These are phyloP conservation scores for Mucor saturninus DNA, from an alignment of 371 early-diverging fungal species.

Conservation along the genomic window DNA sequence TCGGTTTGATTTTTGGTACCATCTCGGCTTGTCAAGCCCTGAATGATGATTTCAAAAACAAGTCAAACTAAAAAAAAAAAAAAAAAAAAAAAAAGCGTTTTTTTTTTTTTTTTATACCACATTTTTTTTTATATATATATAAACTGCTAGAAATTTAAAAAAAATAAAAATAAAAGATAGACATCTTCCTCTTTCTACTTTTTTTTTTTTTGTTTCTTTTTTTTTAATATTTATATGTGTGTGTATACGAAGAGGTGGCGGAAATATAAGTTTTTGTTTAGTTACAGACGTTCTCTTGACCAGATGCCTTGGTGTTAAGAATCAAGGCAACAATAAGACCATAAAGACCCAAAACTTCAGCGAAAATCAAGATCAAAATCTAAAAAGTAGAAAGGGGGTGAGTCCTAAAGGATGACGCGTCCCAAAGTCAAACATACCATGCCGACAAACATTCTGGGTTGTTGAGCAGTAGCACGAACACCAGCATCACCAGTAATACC, in stretches of 20 bases:
- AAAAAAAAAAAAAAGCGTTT: background rate
- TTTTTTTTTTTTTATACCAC: background rate
- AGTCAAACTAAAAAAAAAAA: background rate
- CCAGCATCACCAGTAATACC: conserved; percentile 97
- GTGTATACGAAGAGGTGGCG: background rate
- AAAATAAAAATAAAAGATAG: background rate
- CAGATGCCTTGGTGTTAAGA: conserved; percentile 86
- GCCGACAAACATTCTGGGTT: conserved; percentile 94
- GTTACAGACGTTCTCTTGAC: conserved; percentile 41
- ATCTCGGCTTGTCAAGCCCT: conserved; percentile 59
- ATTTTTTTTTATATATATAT: no score
- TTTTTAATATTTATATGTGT: background rate
- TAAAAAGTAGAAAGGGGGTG: conserved; percentile 21
- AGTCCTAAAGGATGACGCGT: background rate
- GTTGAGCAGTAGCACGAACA: conserved; percentile 92
- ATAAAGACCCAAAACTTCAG: conserved; percentile 95
- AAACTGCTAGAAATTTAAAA: background rate
- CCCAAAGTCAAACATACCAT: conserved; percentile 54
- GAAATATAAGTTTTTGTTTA: conserved; percentile 13
- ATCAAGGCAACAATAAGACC: conserved; percentile 96
- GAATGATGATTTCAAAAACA: conserved; percentile 41
- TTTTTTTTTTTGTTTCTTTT: background rate
- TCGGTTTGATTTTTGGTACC: conserved; percentile 68
- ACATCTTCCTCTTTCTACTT: background rate
- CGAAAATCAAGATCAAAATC: conserved; percentile 96